Base-by-base conservation (phyloP, 2,329 filamentous ascomycete species). In the Scopulariopsis brevicaulis region DNA sequence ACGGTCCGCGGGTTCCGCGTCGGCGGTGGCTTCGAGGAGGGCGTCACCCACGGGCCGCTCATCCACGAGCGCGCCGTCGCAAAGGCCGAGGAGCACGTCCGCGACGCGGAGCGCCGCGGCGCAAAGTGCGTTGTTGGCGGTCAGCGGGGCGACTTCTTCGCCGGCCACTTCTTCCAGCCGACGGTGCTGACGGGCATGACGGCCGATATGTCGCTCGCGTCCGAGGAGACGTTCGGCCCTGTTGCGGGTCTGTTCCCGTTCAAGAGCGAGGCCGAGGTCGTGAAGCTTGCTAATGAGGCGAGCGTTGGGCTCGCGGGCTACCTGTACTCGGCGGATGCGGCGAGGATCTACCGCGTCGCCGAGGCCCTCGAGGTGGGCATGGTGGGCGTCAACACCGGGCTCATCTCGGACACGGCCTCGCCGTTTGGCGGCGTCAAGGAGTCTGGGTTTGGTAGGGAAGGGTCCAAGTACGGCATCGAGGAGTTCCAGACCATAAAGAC, bases 291-390 rank as follows among this genome's bases (percentile, higher is more conserved):
- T 1, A 90, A 90, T 65, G 65, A 71, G 4, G 77, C 84, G 0
- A 83, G 86, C 60, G 85, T 89, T 53, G 86, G 87, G 1, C 76
- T 90, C 37, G 85, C 87, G 0, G 86, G 83, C 2, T 89, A 89
- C 70, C 87, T 88, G 70, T 89, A 84, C 70, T 91, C 83, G 8
- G 72, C 74, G 56, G 81, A 88, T 65, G 61, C 87, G 15, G 75
- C 80, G 65, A 73, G 86, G 8, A 77, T 84, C 32, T 74, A 77
- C 64, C 76, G 85, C 55, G 80, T 89, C 0, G 82, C 84, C 0
- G 85, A 89, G 72, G 78, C 79, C n/a, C 74, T 95, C 48, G 87
- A 96, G 68, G 88, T 93, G 1, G 90, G 90, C 57, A 95, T 95
- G 90, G 83, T 95, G 1, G 90, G 89, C 58, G 83, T 92, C 60